Conservation (phyloP, 2,329 filamentous ascomycete species). For the Talaromyces sp. region DNA sequence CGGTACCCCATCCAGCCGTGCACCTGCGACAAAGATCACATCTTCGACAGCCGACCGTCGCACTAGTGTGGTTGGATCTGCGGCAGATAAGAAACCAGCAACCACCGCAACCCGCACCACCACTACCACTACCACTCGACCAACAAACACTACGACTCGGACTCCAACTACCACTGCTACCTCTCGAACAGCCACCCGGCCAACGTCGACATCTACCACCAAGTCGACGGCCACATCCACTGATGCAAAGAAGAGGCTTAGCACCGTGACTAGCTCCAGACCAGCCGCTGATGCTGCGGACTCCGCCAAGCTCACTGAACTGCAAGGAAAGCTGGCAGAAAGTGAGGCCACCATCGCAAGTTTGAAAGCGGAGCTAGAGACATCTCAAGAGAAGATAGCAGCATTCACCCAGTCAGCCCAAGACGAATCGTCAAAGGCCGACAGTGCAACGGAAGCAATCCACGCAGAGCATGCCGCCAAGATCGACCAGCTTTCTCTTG, state of each 20-base stretch:
- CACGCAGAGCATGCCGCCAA: slow-evolving; percentile 28
- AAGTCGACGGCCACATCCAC: slow-evolving; percentile 17
- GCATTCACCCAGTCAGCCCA: slow-evolving; percentile 24
- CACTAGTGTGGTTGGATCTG: slow-evolving; percentile 32
- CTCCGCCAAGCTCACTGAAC: slow-evolving; percentile 28
- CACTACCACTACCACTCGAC: slow-evolving; percentile 6
- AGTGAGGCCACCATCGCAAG: slow-evolving; percentile 30
- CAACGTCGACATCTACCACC: slow-evolving; percentile 16
- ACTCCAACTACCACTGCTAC: slow-evolving; percentile 22
- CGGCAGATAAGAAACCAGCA: slow-evolving; percentile 27
- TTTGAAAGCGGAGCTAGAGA: slow-evolving; percentile 29
- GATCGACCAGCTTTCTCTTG: slow-evolving; percentile 26
- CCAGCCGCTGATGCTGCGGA: slow-evolving; percentile 19
- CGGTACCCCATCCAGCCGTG: slow-evolving; percentile 30
- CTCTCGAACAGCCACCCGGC: slow-evolving; percentile 19
- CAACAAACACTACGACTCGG: slow-evolving; percentile 13
- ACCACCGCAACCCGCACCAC: slow-evolving; percentile 20
- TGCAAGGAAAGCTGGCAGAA: slow-evolving; percentile 31
- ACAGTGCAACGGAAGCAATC: slow-evolving; percentile 20
- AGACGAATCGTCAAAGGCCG: slow-evolving; percentile 19
- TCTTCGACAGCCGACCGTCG: slow-evolving; percentile 30
- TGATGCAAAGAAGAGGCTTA: slow-evolving; percentile 34
- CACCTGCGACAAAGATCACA: slow-evolving; percentile 28
- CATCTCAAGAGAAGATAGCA: slow-evolving; percentile 30
- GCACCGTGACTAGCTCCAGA: slow-evolving; percentile 28